Evolutionary conservation across 805 yeast species (phyloP), one percentile per base, ranked within the genome.

Genomic region (Saturnispora dispora): DNA sequence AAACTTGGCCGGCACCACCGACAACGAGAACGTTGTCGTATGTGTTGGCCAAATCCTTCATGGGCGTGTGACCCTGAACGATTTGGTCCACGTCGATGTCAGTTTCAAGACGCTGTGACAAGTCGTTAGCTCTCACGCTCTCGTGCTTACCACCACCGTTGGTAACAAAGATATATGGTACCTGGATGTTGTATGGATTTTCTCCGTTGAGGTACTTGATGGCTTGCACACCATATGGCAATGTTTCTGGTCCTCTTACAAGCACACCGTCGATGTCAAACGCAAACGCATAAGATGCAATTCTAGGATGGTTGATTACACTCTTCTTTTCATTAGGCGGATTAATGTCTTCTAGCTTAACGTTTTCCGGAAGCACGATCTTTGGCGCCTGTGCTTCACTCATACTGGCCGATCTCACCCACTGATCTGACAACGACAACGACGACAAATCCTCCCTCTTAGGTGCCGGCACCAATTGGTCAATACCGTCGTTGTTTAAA

Each of bases 61-160:
- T 88, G 33, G 96, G 96, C 1, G 96, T 88, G 67, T 88, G 96
- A 55, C 96, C 95, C 68, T 88, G 96, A 60, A 88, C 85, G 53
- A 88, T 85, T 70, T 88, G 96, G 50, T 81, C 88, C 43, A 81
- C 80, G 11, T 83, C 77, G 53, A 88, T 79, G 39, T 76, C 76
- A 39, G 78, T 68, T 20, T 74, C 77, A 55, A 88, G 73, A 57
- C 88, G 71, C 52, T 75, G 72, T 42, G 82, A 72, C 61, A 88
- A 73, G 57, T 87, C 93, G 51, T 75, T 76, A 46, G 91, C 85
- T 58, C 96, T 74, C 9, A 77, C 82, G 51, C 71, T 63, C 65
- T 88, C 96, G 8, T 88, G 83, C 61, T 85, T 79, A 47, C 96
- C 96, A 58, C 96, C 96, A 58, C 96, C 96, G 65, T 88, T 88